These are phyloP conservation scores for Phyllosticta capitalensis DNA, from an alignment of 2,329 filamentous ascomycete species.

Conservation along the genomic window DNA sequence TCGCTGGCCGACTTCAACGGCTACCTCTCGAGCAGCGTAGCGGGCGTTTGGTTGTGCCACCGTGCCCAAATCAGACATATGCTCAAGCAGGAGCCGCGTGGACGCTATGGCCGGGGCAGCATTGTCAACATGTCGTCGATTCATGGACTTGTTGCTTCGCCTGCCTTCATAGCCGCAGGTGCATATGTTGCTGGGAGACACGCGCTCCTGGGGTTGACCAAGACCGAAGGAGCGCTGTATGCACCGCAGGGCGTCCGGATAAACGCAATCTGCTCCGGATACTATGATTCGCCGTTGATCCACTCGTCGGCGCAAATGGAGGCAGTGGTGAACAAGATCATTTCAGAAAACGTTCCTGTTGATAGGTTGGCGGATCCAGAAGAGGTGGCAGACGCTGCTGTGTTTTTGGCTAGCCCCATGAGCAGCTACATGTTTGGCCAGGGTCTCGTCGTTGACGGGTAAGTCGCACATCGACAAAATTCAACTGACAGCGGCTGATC, in stretches of 20 bases:
- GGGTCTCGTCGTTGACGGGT: conserved; percentile 35
- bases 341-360: conserved; percentile 30
- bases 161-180: conserved; percentile 20
- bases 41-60: conserved; percentile 50
- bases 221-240: conserved; percentile 45
- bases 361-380: conserved; percentile 35
- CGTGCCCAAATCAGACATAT: conserved; percentile 43
- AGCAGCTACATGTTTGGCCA: conserved; percentile 41
- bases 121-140: conserved; percentile 49
- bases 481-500: not conserved
- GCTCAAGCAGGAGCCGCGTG: conserved; percentile 37
- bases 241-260: conserved; percentile 44
- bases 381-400: conserved; percentile 42
- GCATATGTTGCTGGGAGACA: conserved; percentile 47
- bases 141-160: conserved; percentile 37
- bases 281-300: conserved; percentile 34
- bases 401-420: conserved; percentile 40
- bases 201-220: conserved; percentile 45
- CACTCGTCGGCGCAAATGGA: not conserved
- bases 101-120: conserved; percentile 32
- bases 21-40: conserved; percentile 45
- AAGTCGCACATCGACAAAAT: not conserved
- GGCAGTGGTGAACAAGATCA: not conserved
- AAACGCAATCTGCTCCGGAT: conserved; percentile 51
- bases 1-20: conserved; percentile 40